Evolutionary conservation across 2,329 filamentous ascomycete genomes (phyloP).

Genomic region (Diaporthe batatas): DNA sequence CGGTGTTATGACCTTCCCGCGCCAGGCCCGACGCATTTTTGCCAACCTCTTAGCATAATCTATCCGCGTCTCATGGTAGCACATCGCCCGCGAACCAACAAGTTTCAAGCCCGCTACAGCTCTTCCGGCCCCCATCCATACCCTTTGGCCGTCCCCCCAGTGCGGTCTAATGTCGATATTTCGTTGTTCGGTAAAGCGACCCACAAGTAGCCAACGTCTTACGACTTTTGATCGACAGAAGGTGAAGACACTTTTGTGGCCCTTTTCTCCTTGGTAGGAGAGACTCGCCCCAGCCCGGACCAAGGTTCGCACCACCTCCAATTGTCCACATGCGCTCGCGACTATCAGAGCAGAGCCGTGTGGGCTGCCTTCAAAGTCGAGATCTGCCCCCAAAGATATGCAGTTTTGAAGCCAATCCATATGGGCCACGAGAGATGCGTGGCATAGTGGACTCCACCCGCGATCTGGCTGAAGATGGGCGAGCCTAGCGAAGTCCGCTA

Average conservation of each 20-base stretch:
- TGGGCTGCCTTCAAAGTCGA: not conserved
- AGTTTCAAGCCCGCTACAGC: not conserved
- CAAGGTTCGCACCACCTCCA: not conserved
- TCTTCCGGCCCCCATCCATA: not conserved
- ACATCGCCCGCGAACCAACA: not conserved
- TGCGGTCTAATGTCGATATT: not conserved
- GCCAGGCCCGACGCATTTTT: not conserved
- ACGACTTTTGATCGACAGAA: not conserved
- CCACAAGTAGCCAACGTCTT: not conserved
- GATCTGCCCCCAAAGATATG: not conserved
- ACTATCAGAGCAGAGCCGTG: constrained; percentile 1
- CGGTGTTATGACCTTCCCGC: not conserved
- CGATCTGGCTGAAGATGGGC: not conserved
- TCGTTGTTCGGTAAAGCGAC: not conserved
- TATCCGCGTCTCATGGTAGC: not conserved
- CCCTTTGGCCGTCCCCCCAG: not conserved
- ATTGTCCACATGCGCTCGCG: not conserved
- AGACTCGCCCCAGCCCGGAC: not conserved
- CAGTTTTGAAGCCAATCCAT: not conserved
- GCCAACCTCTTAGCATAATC: not conserved
- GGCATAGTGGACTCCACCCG: not conserved
- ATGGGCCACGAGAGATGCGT: not conserved
- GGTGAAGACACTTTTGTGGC: not conserved
- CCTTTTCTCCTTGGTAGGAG: not conserved
- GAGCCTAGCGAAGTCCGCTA: not conserved